Conservation (phyloP, 768 basidiomycete species). For the Rhizopogon vulgaris region DNA sequence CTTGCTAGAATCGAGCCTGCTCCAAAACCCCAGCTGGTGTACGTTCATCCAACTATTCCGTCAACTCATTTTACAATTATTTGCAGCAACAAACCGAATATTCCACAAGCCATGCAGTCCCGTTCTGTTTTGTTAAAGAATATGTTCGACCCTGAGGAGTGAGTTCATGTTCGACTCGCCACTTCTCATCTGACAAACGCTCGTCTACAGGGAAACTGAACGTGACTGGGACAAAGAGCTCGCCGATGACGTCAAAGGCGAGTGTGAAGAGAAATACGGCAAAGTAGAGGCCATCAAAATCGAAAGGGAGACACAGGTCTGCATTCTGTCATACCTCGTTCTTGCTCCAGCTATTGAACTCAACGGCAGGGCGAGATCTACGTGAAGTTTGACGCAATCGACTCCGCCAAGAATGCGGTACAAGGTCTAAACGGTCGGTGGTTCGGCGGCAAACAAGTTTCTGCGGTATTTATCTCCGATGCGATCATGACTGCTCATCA, state of each 20-base stretch:
- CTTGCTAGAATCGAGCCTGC: conserved; percentile 89
- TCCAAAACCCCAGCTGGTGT: conserved; percentile 58
- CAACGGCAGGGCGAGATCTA: conserved; percentile 89
- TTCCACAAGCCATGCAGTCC: conserved; percentile 85
- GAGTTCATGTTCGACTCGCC: conserved; percentile 22
- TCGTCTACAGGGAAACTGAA: conserved; percentile 74
- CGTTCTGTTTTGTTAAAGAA: conserved; percentile 85
- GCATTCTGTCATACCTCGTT: conserved; percentile 13
- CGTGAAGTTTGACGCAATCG: conserved; percentile 79
- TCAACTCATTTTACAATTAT: conserved; percentile 11
- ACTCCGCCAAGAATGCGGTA: conserved; percentile 76
- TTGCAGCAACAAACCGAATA: conserved; percentile 64
- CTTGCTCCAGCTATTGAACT: conserved; percentile 7
- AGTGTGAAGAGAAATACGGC: conserved; percentile 91
- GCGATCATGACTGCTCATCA: conserved; percentile 91
- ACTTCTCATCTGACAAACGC: conserved; percentile 1
- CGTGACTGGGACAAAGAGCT: conserved; percentile 96
- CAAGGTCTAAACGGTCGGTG: conserved; percentile 93
- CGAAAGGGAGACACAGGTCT: conserved; percentile 88
- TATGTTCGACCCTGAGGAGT: conserved; percentile 99
- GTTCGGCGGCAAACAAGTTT: conserved; percentile 91
- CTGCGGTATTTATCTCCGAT: conserved; percentile 86
- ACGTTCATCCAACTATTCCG: conserved; percentile 20
- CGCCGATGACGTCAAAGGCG: conserved; percentile 91
- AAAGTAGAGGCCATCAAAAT: conserved; percentile 83